These are phyloP conservation scores for Suhomyces kilbournensis DNA, from an alignment of 805 yeast genomes.

Conservation along the genomic window DNA sequence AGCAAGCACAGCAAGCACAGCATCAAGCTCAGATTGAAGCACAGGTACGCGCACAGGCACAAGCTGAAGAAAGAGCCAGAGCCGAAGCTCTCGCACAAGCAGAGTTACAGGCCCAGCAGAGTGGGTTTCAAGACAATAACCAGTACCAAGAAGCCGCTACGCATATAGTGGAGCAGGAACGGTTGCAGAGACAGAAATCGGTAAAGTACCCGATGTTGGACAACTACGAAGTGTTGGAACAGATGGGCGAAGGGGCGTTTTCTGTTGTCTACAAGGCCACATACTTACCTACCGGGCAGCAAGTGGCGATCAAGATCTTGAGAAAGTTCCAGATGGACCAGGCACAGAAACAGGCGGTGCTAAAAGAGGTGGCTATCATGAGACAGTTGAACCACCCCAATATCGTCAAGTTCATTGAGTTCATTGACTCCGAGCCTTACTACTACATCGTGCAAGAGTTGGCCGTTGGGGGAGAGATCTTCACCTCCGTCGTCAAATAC, in stretches of 20 bases:
- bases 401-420: constrained; percentile 62
- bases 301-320: constrained; percentile 59
- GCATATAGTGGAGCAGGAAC: constrained; percentile 37
- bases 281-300: constrained; percentile 33
- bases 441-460: constrained; percentile 72
- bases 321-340: constrained; percentile 65
- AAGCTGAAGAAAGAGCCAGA: not conserved
- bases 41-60: not conserved
- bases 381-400: constrained; percentile 62
- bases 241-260: constrained; percentile 82
- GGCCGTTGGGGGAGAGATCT: constrained; percentile 75
- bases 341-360: constrained; percentile 62
- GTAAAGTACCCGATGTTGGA: constrained; percentile 36
- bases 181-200: constrained; percentile 19
- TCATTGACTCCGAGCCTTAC: constrained; percentile 57
- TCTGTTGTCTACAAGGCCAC: constrained; percentile 67
- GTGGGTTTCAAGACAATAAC: constrained; percentile 5
- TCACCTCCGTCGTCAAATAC: constrained; percentile 72
- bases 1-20: not conserved
- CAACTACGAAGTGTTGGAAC: constrained; percentile 43
- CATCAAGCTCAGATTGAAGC: not conserved
- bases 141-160: constrained; percentile 27
- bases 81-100: not conserved
- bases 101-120: not conserved
- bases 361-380: constrained; percentile 79